Evolutionary conservation across 805 yeast species (phyloP).

Genomic region (Ogataea methylovora): DNA sequence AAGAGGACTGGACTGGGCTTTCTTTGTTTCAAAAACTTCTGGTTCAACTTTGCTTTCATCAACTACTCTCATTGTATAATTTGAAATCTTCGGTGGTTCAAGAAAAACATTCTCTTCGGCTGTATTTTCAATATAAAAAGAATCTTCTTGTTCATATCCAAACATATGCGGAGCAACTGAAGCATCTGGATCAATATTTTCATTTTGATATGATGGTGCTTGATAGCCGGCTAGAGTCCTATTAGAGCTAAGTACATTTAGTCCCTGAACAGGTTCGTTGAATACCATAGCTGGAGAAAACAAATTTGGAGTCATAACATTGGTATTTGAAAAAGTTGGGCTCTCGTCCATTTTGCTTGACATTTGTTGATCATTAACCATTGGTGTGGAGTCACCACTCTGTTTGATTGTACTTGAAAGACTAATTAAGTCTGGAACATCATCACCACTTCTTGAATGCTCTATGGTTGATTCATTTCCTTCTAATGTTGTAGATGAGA

Average conservation of each 20-base stretch:
- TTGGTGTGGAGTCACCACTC: background rate
- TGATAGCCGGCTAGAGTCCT: too few relatives aligned
- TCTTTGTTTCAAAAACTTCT: too few relatives aligned
- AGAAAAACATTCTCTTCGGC: background rate
- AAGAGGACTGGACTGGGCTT: too few relatives aligned
- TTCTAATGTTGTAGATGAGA: slow-evolving; percentile 8
- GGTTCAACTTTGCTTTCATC: too few relatives aligned
- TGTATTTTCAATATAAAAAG: slow-evolving; percentile 4
- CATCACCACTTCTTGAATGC: too few relatives aligned
- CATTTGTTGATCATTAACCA: background rate
- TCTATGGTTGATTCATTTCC: background rate
- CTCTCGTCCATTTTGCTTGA: background rate
- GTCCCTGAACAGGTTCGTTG: slow-evolving; percentile 18
- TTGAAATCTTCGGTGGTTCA: slow-evolving; percentile 3
- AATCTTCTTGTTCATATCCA: slow-evolving; percentile 20
- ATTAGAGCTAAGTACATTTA: too few relatives aligned
- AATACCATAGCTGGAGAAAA: slow-evolving; percentile 23
- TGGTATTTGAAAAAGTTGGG: background rate
- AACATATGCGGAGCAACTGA: slow-evolving; percentile 10
- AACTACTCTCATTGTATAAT: background rate
- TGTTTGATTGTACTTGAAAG: slow-evolving; percentile 18
- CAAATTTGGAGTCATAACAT: slow-evolving; percentile 20
- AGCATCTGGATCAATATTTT: too few relatives aligned
- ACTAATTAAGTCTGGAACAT: slow-evolving; percentile 25
- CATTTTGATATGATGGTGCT: too few relatives aligned